Evolutionary conservation across 2,329 filamentous ascomycete species (phyloP).

Genomic region (Aspergillus piperis): DNA sequence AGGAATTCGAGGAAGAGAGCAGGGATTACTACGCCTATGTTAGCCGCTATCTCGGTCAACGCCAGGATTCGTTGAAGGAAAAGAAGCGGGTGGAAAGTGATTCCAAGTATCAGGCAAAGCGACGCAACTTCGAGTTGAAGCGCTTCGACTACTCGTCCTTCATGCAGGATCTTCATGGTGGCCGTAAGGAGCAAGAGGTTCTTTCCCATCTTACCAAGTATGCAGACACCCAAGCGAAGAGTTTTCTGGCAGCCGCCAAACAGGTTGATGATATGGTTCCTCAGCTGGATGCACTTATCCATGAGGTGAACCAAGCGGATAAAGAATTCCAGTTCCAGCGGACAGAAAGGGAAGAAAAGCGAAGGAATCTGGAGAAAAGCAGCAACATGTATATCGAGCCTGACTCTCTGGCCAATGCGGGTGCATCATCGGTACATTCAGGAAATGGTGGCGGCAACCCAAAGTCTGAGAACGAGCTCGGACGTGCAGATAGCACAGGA

Average conservation of each 20-base stretch:
- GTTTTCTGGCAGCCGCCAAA: slow-evolving; percentile 78
- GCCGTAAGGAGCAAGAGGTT: slow-evolving; percentile 97
- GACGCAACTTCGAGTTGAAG: slow-evolving; percentile 93
- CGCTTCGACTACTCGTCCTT: slow-evolving; percentile 98
- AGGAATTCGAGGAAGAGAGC: slow-evolving; percentile 97
- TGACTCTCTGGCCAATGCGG: slow-evolving; percentile 56
- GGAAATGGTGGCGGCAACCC: slow-evolving; percentile 52
- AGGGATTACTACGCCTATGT: slow-evolving; percentile 98
- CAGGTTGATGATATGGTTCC: slow-evolving; percentile 85
- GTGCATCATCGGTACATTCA: slow-evolving; percentile 33
- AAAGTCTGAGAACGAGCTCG: slow-evolving; percentile 68
- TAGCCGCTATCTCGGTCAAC: slow-evolving; percentile 90
- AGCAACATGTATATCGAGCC: slow-evolving; percentile 72
- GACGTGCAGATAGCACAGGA: slow-evolving; percentile 71
- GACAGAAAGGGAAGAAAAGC: slow-evolving; percentile 93
- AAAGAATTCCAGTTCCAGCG: slow-evolving; percentile 96
- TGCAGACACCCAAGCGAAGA: slow-evolving; percentile 83
- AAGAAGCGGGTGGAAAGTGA: slow-evolving; percentile 96
- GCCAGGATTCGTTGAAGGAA: slow-evolving; percentile 92
- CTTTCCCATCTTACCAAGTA: slow-evolving; percentile 92
- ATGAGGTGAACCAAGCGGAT: slow-evolving; percentile 88
- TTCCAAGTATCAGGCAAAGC: slow-evolving; percentile 91
- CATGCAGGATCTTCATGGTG: slow-evolving; percentile 98
- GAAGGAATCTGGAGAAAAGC: slow-evolving; percentile 84
- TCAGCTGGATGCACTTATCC: slow-evolving; percentile 82